Base-by-base conservation (phyloP, 1,284 basidiomycete species). In the Puccinia coronata region DNA sequence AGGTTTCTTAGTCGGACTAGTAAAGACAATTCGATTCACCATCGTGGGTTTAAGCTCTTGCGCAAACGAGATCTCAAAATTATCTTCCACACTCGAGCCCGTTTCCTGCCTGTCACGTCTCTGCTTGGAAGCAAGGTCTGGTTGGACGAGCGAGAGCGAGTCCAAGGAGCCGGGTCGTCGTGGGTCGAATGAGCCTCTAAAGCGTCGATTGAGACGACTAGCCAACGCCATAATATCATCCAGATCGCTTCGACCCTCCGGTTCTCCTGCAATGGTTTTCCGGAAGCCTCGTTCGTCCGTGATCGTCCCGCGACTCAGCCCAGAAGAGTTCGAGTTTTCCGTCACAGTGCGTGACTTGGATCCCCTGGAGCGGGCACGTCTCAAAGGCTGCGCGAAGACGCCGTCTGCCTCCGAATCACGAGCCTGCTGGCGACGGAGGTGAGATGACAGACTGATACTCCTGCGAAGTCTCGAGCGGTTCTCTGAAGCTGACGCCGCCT, bases 341-440 rank as follows among this genome's bases (percentile, higher is more conserved):
- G 67, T 70, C 67, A 70, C 12, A 28, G 67, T 70, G 8, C 67
- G 47, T 3, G 67, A 49, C 31, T 70, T 70, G 67, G 67, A 70
- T 23, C 12, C 20, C 43, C 31, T 70, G n/a, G 67, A 70, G 20
- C 67, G 67, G 49, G 43, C 20, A 2, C 67, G 67, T 8, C 3
- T 34, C n/a, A 70, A 23, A 31, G 67, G 28, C n/a, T 70, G 67
- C 39, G 67, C 31, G 23, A 47, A 18, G 16, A 12, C 11, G 18
- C n/a, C 11, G 31, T n/a, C 67, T 34, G 25, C 5, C 25, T 49
- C 31, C 43, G 39, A 49, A n/a, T 39, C 18, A 34, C 61, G 61
- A 51, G 41, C 2, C 25, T 11, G 23, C 39, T 36, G 43, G 28
- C 41, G 67, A 47, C 67, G 41, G 28, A 23, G 11, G 14, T 43